phyloP scores from a whole-genome alignment of 225 moss, liverwort and hornwort genomes.

The Ulota crispa region DNA sequence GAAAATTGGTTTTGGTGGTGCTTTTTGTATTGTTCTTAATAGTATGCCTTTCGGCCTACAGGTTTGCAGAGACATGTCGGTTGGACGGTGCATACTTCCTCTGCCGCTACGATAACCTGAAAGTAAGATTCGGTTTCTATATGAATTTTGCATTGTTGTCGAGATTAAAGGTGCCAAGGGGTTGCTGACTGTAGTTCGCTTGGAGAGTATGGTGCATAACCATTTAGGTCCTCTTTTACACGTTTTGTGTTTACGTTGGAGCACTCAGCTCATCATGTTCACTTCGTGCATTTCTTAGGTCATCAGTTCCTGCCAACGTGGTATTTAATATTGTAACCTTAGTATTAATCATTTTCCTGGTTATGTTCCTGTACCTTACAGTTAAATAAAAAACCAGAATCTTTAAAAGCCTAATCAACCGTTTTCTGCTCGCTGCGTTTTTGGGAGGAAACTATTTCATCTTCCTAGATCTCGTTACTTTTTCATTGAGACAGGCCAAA shows the following conservation, averaged over 20 bases:
- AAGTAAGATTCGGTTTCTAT: slow-evolving; percentile 46
- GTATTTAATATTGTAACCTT: neutral
- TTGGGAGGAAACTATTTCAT: too few relatives aligned
- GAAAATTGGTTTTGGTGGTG: slow-evolving; percentile 1
- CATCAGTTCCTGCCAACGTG: neutral
- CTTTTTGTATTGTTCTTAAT: slow-evolving; percentile 1
- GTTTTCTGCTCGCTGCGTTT: too few relatives aligned
- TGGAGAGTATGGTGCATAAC: neutral
- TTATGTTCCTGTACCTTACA: neutral
- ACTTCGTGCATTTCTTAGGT: neutral
- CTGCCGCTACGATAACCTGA: slow-evolving; percentile 95
- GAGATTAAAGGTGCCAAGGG: neutral
- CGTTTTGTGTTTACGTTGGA: neutral
- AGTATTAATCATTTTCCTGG: neutral
- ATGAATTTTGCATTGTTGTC: neutral
- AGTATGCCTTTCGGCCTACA: slow-evolving; percentile 25
- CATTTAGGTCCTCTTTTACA: neutral
- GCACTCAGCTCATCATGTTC: neutral
- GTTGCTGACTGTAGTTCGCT: neutral
- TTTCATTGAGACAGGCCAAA: too few relatives aligned
- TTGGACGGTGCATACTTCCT: slow-evolving; percentile 96
- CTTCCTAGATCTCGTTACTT: too few relatives aligned
- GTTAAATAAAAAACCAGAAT: too few relatives aligned
- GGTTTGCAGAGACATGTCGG: slow-evolving; percentile 91
- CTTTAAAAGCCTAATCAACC: too few relatives aligned